phyloP scores from a whole-genome alignment of 352 stramenopile genomes.

The Pythium rhizo-oryzae region DNA sequence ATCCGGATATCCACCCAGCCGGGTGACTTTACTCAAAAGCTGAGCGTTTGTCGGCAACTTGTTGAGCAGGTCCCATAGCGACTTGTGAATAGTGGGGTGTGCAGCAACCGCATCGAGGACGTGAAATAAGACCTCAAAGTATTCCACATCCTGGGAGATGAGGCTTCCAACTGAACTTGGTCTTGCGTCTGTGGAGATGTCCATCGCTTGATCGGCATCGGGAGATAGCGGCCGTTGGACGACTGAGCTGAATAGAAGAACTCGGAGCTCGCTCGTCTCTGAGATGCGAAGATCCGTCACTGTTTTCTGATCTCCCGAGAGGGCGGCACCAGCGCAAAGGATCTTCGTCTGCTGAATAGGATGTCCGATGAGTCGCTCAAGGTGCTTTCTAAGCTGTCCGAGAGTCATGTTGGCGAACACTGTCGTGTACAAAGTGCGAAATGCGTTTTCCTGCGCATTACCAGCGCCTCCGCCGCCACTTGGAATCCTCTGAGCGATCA shows the following conservation, averaged over 20 bases:
- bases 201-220: slow-evolving; percentile 28
- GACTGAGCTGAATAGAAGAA: slow-evolving; percentile 86
- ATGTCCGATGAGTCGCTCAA: slow-evolving; percentile 73
- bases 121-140: slow-evolving; percentile 85
- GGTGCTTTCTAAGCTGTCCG: slow-evolving; percentile 66
- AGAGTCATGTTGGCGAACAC: slow-evolving; percentile 85
- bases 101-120: slow-evolving; percentile 70
- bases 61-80: slow-evolving; percentile 81
- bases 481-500: slow-evolving; percentile 83
- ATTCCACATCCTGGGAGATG: slow-evolving; percentile 66
- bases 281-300: slow-evolving; percentile 78
- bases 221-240: slow-evolving; percentile 49
- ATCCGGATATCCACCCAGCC: slow-evolving; percentile 38
- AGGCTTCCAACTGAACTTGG: slow-evolving; percentile 48
- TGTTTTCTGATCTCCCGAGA: slow-evolving; percentile 83
- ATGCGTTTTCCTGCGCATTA: slow-evolving; percentile 50
- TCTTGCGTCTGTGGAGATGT: neutral
- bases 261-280: slow-evolving; percentile 73
- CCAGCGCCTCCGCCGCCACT: slow-evolving; percentile 29
- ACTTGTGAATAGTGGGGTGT: slow-evolving; percentile 57
- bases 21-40: slow-evolving; percentile 61
- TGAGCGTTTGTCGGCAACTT: slow-evolving; percentile 81
- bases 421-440: slow-evolving; percentile 55
- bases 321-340: slow-evolving; percentile 58
- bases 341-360: slow-evolving; percentile 85